Conservation (phyloP, 2,329 filamentous ascomycete species). For the Ophiobolus disseminans region DNA sequence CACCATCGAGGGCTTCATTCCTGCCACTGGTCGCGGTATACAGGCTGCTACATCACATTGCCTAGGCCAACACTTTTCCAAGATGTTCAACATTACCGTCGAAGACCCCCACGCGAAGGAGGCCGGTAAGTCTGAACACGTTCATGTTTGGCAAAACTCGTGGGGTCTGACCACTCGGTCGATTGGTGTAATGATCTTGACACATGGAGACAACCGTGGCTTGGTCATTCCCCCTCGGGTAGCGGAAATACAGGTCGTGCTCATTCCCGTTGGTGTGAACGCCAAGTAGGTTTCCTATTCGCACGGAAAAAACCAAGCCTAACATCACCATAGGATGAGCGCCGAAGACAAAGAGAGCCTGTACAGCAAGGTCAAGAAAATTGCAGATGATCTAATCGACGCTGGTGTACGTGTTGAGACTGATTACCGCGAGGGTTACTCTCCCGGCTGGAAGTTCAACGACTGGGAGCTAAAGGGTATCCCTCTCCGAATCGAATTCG, state of each 20-base stretch:
- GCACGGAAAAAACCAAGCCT: slow-evolving; percentile 2
- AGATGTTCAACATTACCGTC: slow-evolving; percentile 98
- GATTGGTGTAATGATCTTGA: slow-evolving; percentile 99
- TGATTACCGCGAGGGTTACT: slow-evolving; percentile 86
- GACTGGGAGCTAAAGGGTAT: slow-evolving; percentile 98
- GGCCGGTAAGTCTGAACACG: slow-evolving; percentile 67
- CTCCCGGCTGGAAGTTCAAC: slow-evolving; percentile 97
- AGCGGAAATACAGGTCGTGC: slow-evolving; percentile 81
- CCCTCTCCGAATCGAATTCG: slow-evolving; percentile 92
- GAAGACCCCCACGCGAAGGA: slow-evolving; percentile 81
- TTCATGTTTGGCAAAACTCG: slow-evolving; percentile 97
- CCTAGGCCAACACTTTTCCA: slow-evolving; percentile 96
- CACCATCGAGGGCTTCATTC: slow-evolving; percentile 96
- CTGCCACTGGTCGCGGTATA: slow-evolving; percentile 92
- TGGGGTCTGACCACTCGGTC: slow-evolving; percentile 98
- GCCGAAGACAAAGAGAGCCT: slow-evolving; percentile 80
- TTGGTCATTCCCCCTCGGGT: slow-evolving; percentile 91
- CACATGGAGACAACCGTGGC: slow-evolving; percentile 94
- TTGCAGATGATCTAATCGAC: slow-evolving; percentile 72
- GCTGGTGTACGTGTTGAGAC: slow-evolving; percentile 79
- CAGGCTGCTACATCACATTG: slow-evolving; percentile 95
- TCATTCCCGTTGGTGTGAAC: slow-evolving; percentile 92
- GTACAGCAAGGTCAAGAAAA: slow-evolving; percentile 74
- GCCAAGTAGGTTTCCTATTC: slow-evolving; percentile 69
- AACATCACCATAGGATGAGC: slow-evolving; percentile 43